These are phyloP conservation scores for Colletotrichum godetiae DNA, from an alignment of 2,329 filamentous ascomycete species.

Conservation along the genomic window DNA sequence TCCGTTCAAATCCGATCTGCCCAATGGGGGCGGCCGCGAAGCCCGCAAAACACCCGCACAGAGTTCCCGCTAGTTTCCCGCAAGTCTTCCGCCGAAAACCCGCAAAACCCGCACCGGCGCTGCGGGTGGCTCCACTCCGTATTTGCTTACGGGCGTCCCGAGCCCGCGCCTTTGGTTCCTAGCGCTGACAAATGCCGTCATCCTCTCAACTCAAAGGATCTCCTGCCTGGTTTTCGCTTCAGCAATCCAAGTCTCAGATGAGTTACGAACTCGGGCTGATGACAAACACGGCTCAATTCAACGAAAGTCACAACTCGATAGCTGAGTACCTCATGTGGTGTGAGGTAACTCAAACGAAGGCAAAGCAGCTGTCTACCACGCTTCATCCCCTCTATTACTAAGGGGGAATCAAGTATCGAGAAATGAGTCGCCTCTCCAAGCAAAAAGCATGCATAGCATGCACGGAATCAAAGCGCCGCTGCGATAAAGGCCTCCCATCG, in stretches of 20 bases:
- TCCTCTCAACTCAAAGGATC: not conserved
- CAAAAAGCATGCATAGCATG: conserved; percentile 49
- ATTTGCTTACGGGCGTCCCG: not conserved
- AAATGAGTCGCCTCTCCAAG: conserved; percentile 13
- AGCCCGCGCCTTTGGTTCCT: not conserved
- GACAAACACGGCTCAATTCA: not conserved
- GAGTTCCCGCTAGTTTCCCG: conserved; percentile 16
- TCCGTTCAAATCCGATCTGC: not conserved
- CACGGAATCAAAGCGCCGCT: conserved; percentile 49
- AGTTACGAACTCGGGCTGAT: not conserved
- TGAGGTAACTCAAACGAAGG: not conserved
- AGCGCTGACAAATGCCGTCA: conserved; percentile 13
- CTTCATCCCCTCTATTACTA: too few relatives aligned
- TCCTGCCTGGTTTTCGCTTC: not conserved
- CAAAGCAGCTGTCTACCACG: too few relatives aligned
- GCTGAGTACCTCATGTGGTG: not conserved
- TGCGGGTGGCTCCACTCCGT: not conserved
- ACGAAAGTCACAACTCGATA: too few relatives aligned
- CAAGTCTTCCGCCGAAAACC: conserved; percentile 34
- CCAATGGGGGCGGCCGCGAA: not conserved
- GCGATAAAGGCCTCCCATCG: conserved; percentile 45
- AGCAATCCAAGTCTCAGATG: not conserved
- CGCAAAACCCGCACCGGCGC: conserved; percentile 29
- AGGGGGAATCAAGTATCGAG: not conserved
- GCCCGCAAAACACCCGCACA: not conserved